phyloP scores from a whole-genome alignment of 2,329 filamentous ascomycete species.

The Pestalotiopsis sp. region DNA sequence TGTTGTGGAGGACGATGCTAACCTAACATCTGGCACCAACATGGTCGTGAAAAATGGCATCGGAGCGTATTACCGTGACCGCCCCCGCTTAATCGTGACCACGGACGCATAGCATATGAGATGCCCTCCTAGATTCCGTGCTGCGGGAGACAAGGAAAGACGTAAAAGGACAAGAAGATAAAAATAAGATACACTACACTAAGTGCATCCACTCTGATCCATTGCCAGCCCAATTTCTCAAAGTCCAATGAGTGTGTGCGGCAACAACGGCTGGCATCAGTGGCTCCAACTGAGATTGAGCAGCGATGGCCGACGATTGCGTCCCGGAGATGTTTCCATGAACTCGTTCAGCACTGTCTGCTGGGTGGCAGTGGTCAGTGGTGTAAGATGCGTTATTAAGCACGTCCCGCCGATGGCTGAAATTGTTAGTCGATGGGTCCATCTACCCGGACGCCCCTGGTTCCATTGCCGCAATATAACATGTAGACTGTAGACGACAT shows the following conservation, averaged over 20 bases:
- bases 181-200: background rate
- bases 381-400: background rate
- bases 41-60: no score
- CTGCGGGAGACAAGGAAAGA: background rate
- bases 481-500: background rate
- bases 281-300: background rate
- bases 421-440: conserved; percentile 2
- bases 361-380: background rate
- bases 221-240: background rate
- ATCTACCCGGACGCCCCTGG: background rate
- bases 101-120: background rate
- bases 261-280: background rate
- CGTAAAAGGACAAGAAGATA: background rate
- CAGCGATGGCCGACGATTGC: background rate
- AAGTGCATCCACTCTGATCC: background rate
- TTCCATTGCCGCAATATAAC: conserved; percentile 1
- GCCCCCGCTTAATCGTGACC: no score
- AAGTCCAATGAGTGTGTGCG: background rate
- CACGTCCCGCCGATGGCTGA: conserved; percentile 1
- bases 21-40: no score
- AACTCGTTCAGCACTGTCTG: background rate
- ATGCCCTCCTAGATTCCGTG: background rate
- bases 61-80: no score
- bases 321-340: background rate
- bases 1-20: no score